Percentiles rank a stretch among this genome's conserved stretches.
phyloP scores from a whole-genome alignment of 106 monocot genomes.

The Hemerocallis citrina region DNA sequence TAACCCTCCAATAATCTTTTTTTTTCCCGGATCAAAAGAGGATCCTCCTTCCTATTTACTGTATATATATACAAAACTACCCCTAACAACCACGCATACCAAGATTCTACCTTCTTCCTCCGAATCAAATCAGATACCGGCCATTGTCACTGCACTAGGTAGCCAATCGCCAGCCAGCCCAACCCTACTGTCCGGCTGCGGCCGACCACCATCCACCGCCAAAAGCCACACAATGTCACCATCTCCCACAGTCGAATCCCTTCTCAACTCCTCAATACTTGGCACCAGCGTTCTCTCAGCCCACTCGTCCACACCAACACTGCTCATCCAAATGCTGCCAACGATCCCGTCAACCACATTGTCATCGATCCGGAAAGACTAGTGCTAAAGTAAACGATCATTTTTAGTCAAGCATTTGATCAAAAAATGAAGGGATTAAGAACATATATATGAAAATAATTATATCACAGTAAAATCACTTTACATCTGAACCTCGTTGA shows the following conservation, averaged over 20 bases:
- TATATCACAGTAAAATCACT: too few species aligned
- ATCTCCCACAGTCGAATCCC: constrained; percentile 12
- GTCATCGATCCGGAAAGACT: constrained; percentile 44
- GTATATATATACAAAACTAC: constrained; percentile 22
- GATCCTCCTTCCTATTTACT: constrained; percentile 16
- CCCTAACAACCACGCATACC: background rate
- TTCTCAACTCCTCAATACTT: constrained; percentile 27
- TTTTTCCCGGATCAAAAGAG: too few species aligned
- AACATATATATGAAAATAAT: too few species aligned
- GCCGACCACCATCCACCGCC: constrained; percentile 3
- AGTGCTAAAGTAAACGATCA: too few species aligned
- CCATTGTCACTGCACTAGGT: constrained; percentile 27
- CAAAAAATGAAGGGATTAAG: too few species aligned
- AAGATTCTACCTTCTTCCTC: too few species aligned
- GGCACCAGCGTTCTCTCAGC: constrained; percentile 44
- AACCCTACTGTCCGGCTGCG: background rate
- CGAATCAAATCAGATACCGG: constrained; percentile 18
- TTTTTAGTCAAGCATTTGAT: too few species aligned
- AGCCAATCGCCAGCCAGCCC: constrained; percentile 5
- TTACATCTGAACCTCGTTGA: too few species aligned
- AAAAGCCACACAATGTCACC: constrained; percentile 23
- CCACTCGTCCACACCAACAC: constrained; percentile 53
- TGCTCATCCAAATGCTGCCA: constrained; percentile 55
- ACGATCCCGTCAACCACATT: constrained; percentile 57
- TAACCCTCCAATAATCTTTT: too few species aligned